Base-by-base conservation (phyloP, 345 rosid species). In the Mercurialis annua region DNA sequence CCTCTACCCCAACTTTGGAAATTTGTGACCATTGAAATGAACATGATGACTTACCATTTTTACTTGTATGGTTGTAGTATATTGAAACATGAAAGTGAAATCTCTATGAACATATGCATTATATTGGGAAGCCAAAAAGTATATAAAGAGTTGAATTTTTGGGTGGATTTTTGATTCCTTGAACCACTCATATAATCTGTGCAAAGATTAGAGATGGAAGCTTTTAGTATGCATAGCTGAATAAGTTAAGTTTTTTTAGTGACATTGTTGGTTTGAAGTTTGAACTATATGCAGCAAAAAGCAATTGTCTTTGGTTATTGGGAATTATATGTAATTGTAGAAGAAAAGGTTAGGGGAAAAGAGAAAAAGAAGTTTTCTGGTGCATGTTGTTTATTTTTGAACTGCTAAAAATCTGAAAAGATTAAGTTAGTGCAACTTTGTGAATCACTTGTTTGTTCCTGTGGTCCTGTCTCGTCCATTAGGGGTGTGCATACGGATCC, bases 141-240 rank as follows among this genome's bases (percentile, higher is more conserved):
- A 46, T 40, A 52, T 5, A 1, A 59, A 60, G 5, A 2, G 7
- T 46, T 66, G 34, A 16, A 50, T 66, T 24, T 11, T 31, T 27
- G 34, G 36, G 53, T 72, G 54, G 58, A n/a, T 16, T 21, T 65
- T 55, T 57, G 60, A 72, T 33, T 60, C 68, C 43, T 53, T 10
- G 30, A 57, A 23, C 40, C 48, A 21, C 24, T 43, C 59, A 34
- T 30, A 26, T 30, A 26, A 23, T 10, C 48, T 40, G 49, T 20
- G 26, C 21, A 15, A 67, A 67, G 29, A 36, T 61, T 62, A 29
- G 15, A 15, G 16, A 38, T 29, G 16, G 17, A 40, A 31, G 16
- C 53, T 27, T 65, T 36, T 40, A 34, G 12, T 16, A 23, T 14
- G 54, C 53, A 38, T 14, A n/a, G 30, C 30, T 60, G 50, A 38